Percentiles rank a stretch among this genome's conserved stretches.
These are phyloP conservation scores for Aspergillus sclerotioniger DNA, from an alignment of 495 filamentous ascomycete genomes.

Conservation along the genomic window DNA sequence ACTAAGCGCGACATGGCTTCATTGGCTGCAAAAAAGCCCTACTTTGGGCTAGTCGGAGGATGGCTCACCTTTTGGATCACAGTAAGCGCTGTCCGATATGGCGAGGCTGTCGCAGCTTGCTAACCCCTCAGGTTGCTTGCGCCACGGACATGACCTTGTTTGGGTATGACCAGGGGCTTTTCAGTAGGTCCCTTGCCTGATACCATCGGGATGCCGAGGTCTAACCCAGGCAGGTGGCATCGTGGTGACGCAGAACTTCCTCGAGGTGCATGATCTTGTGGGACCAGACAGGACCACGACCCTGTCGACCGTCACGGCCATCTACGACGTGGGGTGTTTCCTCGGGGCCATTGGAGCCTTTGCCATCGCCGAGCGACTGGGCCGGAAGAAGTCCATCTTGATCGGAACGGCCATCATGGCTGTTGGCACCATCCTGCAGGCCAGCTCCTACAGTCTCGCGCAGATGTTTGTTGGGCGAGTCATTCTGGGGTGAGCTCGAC, in stretches of 20 bases:
- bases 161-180: slow-evolving; percentile 61
- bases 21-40: slow-evolving; percentile 38
- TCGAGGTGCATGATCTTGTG: slow-evolving; percentile 49
- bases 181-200: slow-evolving; percentile 28
- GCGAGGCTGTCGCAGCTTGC: background rate
- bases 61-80: slow-evolving; percentile 61
- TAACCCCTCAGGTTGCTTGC: slow-evolving; percentile 31
- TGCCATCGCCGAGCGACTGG: slow-evolving; percentile 54
- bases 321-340: slow-evolving; percentile 64
- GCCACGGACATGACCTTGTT: slow-evolving; percentile 59
- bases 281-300: slow-evolving; percentile 48
- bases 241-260: slow-evolving; percentile 55
- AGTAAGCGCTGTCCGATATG: slow-evolving; percentile 22
- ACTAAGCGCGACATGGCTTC: no score
- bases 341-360: slow-evolving; percentile 55
- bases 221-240: slow-evolving; percentile 42
- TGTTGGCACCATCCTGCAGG: slow-evolving; percentile 59
- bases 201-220: slow-evolving; percentile 10
- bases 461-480: slow-evolving; percentile 66
- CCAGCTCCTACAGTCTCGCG: slow-evolving; percentile 50
- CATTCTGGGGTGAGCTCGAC: slow-evolving; percentile 35
- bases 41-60: slow-evolving; percentile 55
- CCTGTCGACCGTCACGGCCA: slow-evolving; percentile 58
- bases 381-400: slow-evolving; percentile 56
- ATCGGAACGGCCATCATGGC: slow-evolving; percentile 57